Conservation (phyloP, 306 rosid species). For the Acacia melanoxylon region DNA sequence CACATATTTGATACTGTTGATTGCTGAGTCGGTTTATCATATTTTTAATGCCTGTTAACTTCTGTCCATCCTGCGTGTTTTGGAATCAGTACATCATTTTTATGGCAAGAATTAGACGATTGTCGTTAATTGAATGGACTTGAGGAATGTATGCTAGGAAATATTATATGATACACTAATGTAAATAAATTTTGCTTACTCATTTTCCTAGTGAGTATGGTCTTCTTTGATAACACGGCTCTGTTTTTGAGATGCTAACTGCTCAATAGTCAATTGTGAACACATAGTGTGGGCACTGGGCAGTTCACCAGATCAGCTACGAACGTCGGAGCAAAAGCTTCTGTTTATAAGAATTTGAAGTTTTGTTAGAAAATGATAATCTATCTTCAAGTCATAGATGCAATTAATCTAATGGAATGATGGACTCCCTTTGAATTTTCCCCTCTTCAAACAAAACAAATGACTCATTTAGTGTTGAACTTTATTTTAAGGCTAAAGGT, state of each 20-base stretch:
- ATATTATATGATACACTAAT: not conserved
- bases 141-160: too few relatives aligned
- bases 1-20: not conserved
- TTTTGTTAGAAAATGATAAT: not conserved
- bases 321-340: not conserved
- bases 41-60: not conserved
- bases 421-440: not conserved
- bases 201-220: not conserved
- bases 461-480: too few relatives aligned
- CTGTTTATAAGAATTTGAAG: not conserved
- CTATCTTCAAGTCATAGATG: not conserved
- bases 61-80: not conserved
- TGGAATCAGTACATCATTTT: not conserved
- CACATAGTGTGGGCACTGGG: not conserved
- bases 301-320: not conserved
- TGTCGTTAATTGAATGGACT: too few relatives aligned
- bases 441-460: too few relatives aligned
- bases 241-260: not conserved
- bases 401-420: not conserved
- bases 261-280: not conserved
- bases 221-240: not conserved
- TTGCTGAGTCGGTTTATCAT: not conserved
- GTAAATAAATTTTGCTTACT: not conserved
- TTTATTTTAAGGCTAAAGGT: too few relatives aligned
- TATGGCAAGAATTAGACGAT: too few relatives aligned